These are phyloP conservation scores for Pseudocercospora cruenta DNA, from an alignment of 2,329 filamentous ascomycete genomes.

Conservation along the genomic window DNA sequence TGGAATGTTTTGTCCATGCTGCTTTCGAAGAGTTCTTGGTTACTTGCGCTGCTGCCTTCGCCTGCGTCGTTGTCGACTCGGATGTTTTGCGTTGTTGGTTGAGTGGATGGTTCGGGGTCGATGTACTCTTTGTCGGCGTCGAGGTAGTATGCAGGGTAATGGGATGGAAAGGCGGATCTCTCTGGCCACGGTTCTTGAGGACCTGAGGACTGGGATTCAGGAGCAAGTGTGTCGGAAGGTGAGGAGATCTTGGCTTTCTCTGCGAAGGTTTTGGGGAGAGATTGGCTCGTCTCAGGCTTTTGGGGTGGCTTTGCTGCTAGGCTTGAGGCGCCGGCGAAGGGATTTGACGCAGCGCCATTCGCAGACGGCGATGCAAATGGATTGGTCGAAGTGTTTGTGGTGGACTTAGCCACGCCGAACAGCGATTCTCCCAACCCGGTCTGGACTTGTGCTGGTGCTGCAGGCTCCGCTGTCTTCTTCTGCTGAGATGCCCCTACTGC, in stretches of 20 bases:
- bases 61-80: slow-evolving; percentile 33
- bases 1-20: slow-evolving; percentile 56
- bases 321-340: slow-evolving; percentile 56
- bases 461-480: slow-evolving; percentile 38
- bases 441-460: background rate
- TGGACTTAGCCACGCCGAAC: slow-evolving; percentile 64
- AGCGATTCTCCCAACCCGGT: slow-evolving; percentile 66
- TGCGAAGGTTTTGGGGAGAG: slow-evolving; percentile 38
- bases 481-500: slow-evolving; percentile 32
- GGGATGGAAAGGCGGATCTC: slow-evolving; percentile 63
- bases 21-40: slow-evolving; percentile 51
- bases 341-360: slow-evolving; percentile 52
- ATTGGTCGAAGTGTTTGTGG: slow-evolving; percentile 50
- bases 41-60: slow-evolving; percentile 26
- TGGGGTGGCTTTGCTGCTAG: slow-evolving; percentile 51
- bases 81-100: slow-evolving; percentile 48
- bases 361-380: slow-evolving; percentile 59
- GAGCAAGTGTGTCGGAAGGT: slow-evolving; percentile 33
- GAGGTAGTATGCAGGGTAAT: slow-evolving; percentile 76
- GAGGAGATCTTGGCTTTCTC: slow-evolving; percentile 37
- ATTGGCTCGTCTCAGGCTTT: slow-evolving; percentile 26
- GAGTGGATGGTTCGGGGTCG: slow-evolving; percentile 57
- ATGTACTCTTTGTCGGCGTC: slow-evolving; percentile 93
- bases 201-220: slow-evolving; percentile 32
- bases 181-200: slow-evolving; percentile 73